phyloP scores from a whole-genome alignment of 2,329 filamentous ascomycete genomes.

The Ophiognomonia clavigignenti-juglandacearum region DNA sequence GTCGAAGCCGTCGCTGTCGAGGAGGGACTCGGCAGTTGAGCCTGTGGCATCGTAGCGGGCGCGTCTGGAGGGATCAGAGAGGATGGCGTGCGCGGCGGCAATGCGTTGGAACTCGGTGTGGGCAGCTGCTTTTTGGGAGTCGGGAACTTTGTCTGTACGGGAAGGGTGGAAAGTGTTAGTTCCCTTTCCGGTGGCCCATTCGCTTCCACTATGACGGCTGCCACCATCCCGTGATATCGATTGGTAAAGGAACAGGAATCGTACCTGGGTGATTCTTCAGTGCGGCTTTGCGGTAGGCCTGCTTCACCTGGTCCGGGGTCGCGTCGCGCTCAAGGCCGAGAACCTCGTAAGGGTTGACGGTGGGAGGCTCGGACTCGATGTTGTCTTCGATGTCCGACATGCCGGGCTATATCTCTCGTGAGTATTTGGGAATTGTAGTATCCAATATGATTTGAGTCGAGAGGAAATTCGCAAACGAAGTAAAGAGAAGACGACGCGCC shows the following conservation, averaged over 20 bases:
- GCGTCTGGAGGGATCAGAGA: constrained; percentile 76
- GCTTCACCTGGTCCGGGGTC: constrained; percentile 75
- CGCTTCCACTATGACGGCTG: no score
- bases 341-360: constrained; percentile 73
- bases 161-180: background rate
- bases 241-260: constrained; percentile 18
- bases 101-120: constrained; percentile 83
- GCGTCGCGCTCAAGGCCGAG: constrained; percentile 68
- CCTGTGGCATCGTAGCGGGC: constrained; percentile 87
- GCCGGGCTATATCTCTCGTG: no score
- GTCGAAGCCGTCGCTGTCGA: constrained; percentile 75
- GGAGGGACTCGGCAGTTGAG: constrained; percentile 77
- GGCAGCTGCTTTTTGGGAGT: constrained; percentile 64
- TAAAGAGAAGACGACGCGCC: constrained; percentile 4
- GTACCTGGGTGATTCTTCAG: constrained; percentile 81
- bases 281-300: constrained; percentile 85
- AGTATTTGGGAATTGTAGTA: background rate
- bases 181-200: background rate
- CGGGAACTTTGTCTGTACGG: constrained; percentile 69
- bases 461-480: background rate
- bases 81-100: constrained; percentile 89
- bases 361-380: constrained; percentile 53
- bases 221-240: no score
- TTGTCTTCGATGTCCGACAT: constrained; percentile 51
- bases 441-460: background rate